phyloP scores from a whole-genome alignment of 148 eudicot genomes.

The Rhododendron henanense region DNA sequence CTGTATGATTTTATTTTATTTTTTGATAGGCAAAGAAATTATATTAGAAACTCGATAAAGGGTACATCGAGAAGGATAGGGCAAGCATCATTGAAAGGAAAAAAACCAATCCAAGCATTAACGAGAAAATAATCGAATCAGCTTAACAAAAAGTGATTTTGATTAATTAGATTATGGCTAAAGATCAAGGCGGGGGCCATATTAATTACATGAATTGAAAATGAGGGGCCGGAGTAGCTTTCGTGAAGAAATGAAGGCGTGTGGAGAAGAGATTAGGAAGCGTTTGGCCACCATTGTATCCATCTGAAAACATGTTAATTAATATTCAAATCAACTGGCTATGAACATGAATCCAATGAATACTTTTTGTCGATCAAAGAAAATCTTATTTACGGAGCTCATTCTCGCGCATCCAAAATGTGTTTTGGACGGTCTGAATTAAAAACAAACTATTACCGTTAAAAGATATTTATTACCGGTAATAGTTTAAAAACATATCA shows the following conservation, averaged over 20 bases:
- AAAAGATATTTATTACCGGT: too few species aligned
- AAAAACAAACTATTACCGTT: too few species aligned
- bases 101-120: background rate
- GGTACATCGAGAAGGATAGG: too few species aligned
- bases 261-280: slow-evolving; percentile 9
- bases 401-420: too few species aligned
- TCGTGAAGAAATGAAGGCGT: slow-evolving; percentile 12
- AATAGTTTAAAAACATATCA: too few species aligned
- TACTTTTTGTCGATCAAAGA: background rate
- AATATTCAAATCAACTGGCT: background rate
- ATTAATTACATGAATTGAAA: background rate
- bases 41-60: too few species aligned
- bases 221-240: background rate
- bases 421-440: too few species aligned
- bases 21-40: too few species aligned
- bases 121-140: background rate
- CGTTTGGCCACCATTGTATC: slow-evolving; percentile 4
- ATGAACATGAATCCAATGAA: background rate
- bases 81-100: too few species aligned
- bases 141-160: background rate
- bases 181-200: background rate
- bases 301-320: background rate
- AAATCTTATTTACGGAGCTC: too few species aligned
- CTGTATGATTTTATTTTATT: too few species aligned
- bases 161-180: background rate